Evolutionary conservation across 2,329 filamentous ascomycete genomes (phyloP).

Genomic region (Elsinoe fawcettii): DNA sequence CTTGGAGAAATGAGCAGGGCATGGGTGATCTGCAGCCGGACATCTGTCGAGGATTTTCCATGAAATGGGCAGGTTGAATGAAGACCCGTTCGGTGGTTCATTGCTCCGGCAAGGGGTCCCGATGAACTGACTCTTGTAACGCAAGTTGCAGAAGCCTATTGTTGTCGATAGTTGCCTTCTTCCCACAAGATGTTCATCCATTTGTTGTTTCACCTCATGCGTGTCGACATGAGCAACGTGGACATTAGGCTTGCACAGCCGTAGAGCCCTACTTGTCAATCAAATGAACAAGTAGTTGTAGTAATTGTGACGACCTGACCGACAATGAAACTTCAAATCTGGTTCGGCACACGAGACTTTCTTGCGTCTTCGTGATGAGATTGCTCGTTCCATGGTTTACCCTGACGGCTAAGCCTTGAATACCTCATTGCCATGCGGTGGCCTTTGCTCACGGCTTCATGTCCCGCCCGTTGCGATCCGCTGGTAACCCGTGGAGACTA

Average conservation of each 20-base stretch:
- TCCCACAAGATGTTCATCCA: not conserved
- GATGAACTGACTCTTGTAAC: not conserved
- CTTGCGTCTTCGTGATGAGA: constrained; percentile 3
- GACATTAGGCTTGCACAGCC: not conserved
- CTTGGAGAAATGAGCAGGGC: not conserved
- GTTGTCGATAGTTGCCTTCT: not conserved
- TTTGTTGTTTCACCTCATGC: not conserved
- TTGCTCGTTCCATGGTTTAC: constrained; percentile 2
- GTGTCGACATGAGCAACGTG: not conserved
- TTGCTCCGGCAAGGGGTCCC: not conserved
- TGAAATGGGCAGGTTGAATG: not conserved
- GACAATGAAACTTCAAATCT: not conserved
- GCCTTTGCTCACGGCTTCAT: not conserved
- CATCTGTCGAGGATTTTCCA: constrained; percentile 11
- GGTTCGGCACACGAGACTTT: not conserved
- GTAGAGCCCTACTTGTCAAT: not conserved
- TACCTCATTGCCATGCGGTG: not conserved
- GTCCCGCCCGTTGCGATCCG: constrained; percentile 4
- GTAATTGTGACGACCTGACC: not conserved
- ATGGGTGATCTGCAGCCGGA: constrained; percentile 1
- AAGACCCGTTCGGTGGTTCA: not conserved
- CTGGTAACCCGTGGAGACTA: not conserved
- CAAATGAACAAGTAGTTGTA: not conserved
- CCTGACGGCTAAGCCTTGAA: not conserved
- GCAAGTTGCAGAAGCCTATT: not conserved